A percentile compares a stretch with the other conserved stretches of the same genome.
Conservation (phyloP, 345 rosid genomes). For the Excoecaria cochinchinensis region DNA sequence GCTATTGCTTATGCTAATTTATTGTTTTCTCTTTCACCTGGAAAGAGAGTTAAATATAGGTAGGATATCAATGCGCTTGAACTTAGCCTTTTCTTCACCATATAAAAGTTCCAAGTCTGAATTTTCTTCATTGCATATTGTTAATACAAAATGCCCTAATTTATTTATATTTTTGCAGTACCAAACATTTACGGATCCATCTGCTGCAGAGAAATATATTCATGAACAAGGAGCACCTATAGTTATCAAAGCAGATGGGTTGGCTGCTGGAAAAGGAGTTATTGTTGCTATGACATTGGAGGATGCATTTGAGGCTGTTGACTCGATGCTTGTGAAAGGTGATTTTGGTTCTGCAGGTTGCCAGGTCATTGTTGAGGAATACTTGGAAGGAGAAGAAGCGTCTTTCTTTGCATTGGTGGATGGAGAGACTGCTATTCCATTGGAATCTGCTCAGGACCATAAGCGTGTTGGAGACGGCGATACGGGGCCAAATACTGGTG, state of each 20-base stretch:
- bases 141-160: background rate
- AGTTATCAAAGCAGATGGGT: slow-evolving; percentile 89
- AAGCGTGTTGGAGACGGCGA: slow-evolving; percentile 98
- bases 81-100: background rate
- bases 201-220: slow-evolving; percentile 67
- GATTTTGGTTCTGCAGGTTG: slow-evolving; percentile 88
- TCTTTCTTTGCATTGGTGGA: slow-evolving; percentile 92
- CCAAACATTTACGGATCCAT: slow-evolving; percentile 60
- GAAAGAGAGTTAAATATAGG: no score
- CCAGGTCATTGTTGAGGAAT: slow-evolving; percentile 72
- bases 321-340: slow-evolving; percentile 77
- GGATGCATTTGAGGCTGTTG: slow-evolving; percentile 85
- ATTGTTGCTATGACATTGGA: slow-evolving; percentile 73
- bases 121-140: background rate
- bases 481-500: slow-evolving; percentile 93
- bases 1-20: background rate
- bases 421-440: slow-evolving; percentile 87
- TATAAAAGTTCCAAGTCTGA: background rate
- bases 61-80: no score
- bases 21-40: background rate
- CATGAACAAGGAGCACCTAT: slow-evolving; percentile 79
- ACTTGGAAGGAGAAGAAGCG: slow-evolving; percentile 91
- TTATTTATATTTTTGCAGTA: slow-evolving; percentile 42
- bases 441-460: slow-evolving; percentile 96
- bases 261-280: slow-evolving; percentile 98